Evolutionary conservation across 202 grass and related monocot species (phyloP).

Genomic region (Schoenoplectus tabernaemontani): DNA sequence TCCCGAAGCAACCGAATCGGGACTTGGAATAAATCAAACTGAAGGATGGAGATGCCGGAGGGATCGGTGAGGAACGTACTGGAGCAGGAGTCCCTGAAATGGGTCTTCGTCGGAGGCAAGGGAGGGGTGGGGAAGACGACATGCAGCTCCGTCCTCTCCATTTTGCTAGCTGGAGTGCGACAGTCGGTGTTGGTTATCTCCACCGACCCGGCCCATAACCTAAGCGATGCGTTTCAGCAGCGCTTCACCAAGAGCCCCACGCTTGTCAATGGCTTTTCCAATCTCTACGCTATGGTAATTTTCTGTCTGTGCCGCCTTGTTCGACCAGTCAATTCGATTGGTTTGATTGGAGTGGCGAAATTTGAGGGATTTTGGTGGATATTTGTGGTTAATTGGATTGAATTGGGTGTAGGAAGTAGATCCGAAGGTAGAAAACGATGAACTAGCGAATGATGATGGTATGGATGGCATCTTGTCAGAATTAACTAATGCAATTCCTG

Average conservation of each 20-base stretch:
- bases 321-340: too few species aligned
- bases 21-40: too few species aligned
- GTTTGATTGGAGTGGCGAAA: neutral
- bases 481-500: constrained; percentile 93
- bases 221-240: constrained; percentile 98
- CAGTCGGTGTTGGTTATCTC: constrained; percentile 94
- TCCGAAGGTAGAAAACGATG: constrained; percentile 96
- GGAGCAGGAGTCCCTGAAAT: constrained; percentile 87
- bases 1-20: constrained; percentile 11
- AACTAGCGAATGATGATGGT: constrained; percentile 58
- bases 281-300: constrained; percentile 91
- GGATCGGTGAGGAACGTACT: constrained; percentile 77
- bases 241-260: constrained; percentile 99
- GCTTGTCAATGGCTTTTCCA: constrained; percentile 86
- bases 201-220: constrained; percentile 98
- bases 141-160: constrained; percentile 92
- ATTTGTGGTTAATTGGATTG: neutral
- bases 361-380: constrained; percentile 19
- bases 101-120: constrained; percentile 99
- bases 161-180: constrained; percentile 75
- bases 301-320: neutral
- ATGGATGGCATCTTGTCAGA: constrained; percentile 97
- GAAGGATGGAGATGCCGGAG: constrained; percentile 46
- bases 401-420: constrained; percentile 66
- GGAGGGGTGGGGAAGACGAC: constrained; percentile 99